Conservation (phyloP, 257 asterid genomes). For the Solanum pimpinellifolium region DNA sequence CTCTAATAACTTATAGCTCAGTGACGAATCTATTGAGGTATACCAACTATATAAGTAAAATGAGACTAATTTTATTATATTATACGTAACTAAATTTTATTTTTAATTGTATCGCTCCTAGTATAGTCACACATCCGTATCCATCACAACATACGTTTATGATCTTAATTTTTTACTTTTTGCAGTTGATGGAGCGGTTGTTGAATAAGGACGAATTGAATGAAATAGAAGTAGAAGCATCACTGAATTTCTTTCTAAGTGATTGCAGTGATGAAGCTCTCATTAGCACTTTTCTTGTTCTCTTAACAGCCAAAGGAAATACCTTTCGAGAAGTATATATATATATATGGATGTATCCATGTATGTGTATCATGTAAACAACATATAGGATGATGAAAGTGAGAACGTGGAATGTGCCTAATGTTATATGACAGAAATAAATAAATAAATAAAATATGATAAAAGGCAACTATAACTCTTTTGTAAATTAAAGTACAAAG, state of each 20-base stretch:
- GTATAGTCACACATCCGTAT: too few species aligned
- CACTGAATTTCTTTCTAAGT: slow-evolving; percentile 73
- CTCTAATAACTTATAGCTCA: too few species aligned
- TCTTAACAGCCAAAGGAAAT: slow-evolving; percentile 92
- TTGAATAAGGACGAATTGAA: slow-evolving; percentile 66
- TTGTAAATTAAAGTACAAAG: background rate
- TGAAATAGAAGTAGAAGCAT: slow-evolving; percentile 75
- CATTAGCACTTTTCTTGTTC: slow-evolving; percentile 88
- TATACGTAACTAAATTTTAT: too few species aligned
- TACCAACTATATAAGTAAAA: too few species aligned
- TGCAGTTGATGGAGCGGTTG: slow-evolving; percentile 63
- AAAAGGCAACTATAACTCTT: too few species aligned
- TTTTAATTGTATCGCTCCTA: too few species aligned
- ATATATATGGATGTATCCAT: background rate
- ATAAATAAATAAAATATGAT: background rate
- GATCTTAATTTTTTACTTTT: background rate
- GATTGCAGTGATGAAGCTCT: slow-evolving; percentile 67
- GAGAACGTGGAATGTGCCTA: background rate
- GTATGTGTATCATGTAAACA: too few species aligned
- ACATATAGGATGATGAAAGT: background rate
- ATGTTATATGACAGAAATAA: background rate
- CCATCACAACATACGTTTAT: too few species aligned
- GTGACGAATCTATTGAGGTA: too few species aligned
- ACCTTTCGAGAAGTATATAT: slow-evolving; percentile 54
- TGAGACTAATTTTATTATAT: too few species aligned